These are phyloP conservation scores for Phytophthora hibernalis DNA, from an alignment of 352 stramenopile species.

Conservation along the genomic window DNA sequence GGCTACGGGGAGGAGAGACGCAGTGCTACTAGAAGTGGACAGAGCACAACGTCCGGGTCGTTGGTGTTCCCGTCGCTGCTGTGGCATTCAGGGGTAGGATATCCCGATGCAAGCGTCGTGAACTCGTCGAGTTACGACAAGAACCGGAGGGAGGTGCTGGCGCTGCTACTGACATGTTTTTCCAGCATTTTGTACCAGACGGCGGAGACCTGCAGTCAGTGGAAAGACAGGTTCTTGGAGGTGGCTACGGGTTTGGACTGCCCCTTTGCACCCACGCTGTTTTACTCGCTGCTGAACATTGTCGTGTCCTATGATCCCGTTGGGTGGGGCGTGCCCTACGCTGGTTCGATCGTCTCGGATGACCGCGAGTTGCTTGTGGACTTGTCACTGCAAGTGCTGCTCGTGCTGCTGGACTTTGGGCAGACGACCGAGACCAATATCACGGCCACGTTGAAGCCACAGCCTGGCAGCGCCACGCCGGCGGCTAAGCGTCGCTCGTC, in stretches of 20 bases:
- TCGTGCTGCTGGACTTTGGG: conserved; percentile 95
- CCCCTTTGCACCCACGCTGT: conserved; percentile 94
- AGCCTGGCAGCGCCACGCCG: conserved; percentile 49
- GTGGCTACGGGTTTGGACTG: conserved; percentile 91
- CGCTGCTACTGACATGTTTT: conserved; percentile 94
- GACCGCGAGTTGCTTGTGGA: conserved; percentile 93
- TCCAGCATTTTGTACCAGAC: conserved; percentile 97
- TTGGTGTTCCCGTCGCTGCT: conserved; percentile 82
- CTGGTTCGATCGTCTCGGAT: conserved; percentile 88
- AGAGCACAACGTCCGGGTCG: conserved; percentile 38
- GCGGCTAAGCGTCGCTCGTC: conserved; percentile 38
- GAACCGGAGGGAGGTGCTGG: conserved; percentile 96
- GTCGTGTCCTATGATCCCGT: conserved; percentile 95
- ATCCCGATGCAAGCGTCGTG: conserved; percentile 77
- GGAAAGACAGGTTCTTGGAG: conserved; percentile 92
- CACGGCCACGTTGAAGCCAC: conserved; percentile 56
- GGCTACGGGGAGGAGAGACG: conserved; percentile 79
- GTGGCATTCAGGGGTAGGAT: conserved; percentile 83
- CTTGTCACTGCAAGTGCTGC: conserved; percentile 92
- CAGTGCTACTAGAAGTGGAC: conserved; percentile 62
- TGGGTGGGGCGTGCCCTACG: conserved; percentile 91
- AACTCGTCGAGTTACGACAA: conserved; percentile 88
- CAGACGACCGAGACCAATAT: conserved; percentile 63
- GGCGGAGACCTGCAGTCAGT: conserved; percentile 91
- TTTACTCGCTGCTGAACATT: conserved; percentile 97